phyloP scores from a whole-genome alignment of 306 rosid genomes.

The Cucurbita argyrosperma region DNA sequence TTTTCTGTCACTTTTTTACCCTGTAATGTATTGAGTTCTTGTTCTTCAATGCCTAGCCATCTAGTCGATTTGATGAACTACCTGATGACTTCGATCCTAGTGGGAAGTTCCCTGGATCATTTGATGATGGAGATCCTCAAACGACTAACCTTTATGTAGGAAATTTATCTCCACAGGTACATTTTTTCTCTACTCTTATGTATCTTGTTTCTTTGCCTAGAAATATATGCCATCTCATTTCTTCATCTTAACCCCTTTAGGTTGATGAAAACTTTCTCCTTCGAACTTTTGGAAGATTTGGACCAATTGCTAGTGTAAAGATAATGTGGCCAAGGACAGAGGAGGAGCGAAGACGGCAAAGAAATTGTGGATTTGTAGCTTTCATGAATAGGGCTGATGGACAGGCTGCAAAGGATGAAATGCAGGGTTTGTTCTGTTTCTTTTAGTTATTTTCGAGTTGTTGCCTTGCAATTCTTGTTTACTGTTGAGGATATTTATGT shows the following conservation, averaged over 20 bases:
- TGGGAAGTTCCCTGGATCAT: slow-evolving; percentile 93
- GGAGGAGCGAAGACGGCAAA: slow-evolving; percentile 96
- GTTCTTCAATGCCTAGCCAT: slow-evolving; percentile 23
- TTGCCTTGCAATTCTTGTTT: background rate
- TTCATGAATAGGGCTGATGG: slow-evolving; percentile 99
- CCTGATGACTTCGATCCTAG: slow-evolving; percentile 97
- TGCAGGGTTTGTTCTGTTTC: slow-evolving; percentile 64
- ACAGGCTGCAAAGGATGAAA: slow-evolving; percentile 98
- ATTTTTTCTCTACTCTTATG: background rate
- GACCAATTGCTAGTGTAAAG: slow-evolving; percentile 99
- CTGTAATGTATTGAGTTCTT: background rate
- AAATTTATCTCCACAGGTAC: slow-evolving; percentile 91
- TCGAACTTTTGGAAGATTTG: slow-evolving; percentile 98
- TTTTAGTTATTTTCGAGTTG: background rate
- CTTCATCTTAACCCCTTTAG: slow-evolving; percentile 23
- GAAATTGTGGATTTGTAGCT: slow-evolving; percentile 99
- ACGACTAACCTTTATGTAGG: slow-evolving; percentile 98
- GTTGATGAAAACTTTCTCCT: slow-evolving; percentile 97
- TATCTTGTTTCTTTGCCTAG: background rate
- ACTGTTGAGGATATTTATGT: background rate
- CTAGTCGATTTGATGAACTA: slow-evolving; percentile 86
- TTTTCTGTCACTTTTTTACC: background rate
- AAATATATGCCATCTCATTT: slow-evolving; percentile 13
- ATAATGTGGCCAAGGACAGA: slow-evolving; percentile 99
- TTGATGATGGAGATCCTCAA: slow-evolving; percentile 99